Evolutionary conservation across 1,284 basidiomycete genomes (phyloP), one percentile per base, ranked within the genome.

Genomic region (Grifola frondosa): DNA sequence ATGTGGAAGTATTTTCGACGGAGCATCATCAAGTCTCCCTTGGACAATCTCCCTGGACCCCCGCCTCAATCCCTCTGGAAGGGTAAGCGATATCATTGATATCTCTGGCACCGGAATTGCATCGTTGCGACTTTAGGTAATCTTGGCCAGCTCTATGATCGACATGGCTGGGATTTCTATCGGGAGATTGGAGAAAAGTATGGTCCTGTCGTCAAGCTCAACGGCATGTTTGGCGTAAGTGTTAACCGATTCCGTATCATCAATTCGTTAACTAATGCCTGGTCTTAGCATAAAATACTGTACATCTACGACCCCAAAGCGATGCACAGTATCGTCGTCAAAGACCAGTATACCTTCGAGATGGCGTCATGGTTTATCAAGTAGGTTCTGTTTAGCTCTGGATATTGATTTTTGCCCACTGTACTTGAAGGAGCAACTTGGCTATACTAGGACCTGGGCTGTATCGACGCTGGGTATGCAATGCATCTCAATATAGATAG

Each of bases 281-380:
- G 16, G 19, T 17, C 4, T 4, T 13, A 62, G 60, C 54, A 49
- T 31, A 53, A 53, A 23, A 48, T 54, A 20, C 50, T 64, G 11
- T 58, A 57, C 26, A 49, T 62, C 8, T 55, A 50, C 31, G 62
- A 65, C 34, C 60, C 63, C 3, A 36, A 40, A 20, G 63, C 63
- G 1, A 50, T 64, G 40, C 56, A 62, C 21, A 58, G 53, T 30
- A 58, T 68, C 15, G 31, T 67, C 5, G 53, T 64, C 22, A 67
- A 65, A 40, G 65, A 68, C 23, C 60, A 62, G 35, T 50, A 62
- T 30, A 48, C 50, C 21, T 67, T 62, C 42, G 61, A 64, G 21
- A 58, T 62, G 43, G 48, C 51, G 2, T 45, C 49, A 37, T 53
- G 51, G 51, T 53, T 53, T 24, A 53, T 53, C 45, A 48, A 50